These are phyloP conservation scores for Earliella scabrosa DNA, from an alignment of 1,284 basidiomycete species.

Conservation along the genomic window DNA sequence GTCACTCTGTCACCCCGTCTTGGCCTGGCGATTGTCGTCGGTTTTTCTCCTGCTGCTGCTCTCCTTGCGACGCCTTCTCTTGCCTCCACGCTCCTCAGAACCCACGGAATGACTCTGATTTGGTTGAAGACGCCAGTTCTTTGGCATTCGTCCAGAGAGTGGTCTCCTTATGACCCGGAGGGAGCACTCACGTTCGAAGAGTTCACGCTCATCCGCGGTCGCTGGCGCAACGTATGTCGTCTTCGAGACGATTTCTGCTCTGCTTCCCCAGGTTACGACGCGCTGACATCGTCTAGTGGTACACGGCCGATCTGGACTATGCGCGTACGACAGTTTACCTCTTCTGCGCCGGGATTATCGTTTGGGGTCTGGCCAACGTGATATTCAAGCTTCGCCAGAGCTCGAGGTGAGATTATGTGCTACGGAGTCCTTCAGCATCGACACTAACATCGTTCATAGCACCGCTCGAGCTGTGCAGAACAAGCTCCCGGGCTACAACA, in stretches of 20 bases:
- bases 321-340: conserved; percentile 36
- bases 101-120: conserved; percentile 14
- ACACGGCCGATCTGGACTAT: conserved; percentile 39
- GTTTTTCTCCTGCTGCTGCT: background rate
- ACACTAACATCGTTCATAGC: no score
- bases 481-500: conserved; percentile 17
- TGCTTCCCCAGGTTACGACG: background rate
- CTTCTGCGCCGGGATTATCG: conserved; percentile 34
- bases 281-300: conserved; percentile 25
- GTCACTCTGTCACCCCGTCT: no score
- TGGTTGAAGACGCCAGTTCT: conserved; percentile 34
- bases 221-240: conserved; percentile 26
- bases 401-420: background rate
- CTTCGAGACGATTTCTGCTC: background rate
- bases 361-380: conserved; percentile 15
- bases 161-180: conserved; percentile 24
- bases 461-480: background rate
- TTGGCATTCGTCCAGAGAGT: conserved; percentile 31
- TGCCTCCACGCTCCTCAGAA: background rate
- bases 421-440: no score
- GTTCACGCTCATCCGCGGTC: conserved; percentile 16
- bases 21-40: no score
- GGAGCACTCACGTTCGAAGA: conserved; percentile 31
- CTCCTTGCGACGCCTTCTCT: background rate
- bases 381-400: conserved; percentile 2